Base-by-base conservation (phyloP, 495 filamentous ascomycete genomes). In the Diplogelasinospora grovesii region DNA sequence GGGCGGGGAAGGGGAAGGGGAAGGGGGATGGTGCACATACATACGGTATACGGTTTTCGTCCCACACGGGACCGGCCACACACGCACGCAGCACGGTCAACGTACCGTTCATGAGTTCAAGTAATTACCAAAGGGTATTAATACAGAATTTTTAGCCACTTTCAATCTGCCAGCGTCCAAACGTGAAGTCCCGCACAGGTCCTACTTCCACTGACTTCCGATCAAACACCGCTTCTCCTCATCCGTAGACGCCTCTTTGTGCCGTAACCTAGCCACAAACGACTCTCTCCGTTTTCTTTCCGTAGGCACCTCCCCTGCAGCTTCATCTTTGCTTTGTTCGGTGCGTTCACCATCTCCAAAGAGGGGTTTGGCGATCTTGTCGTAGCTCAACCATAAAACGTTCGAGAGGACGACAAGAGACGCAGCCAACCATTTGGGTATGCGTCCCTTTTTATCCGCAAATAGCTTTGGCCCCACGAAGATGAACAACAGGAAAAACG, bases 271-370 rank as follows among this genome's bases (percentile, higher is more conserved):
- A n/a, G n/a, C n/a, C n/a, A 18, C 30, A 1, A 33, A 10, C 10
- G n/a, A 38, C 44, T 36, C 19, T 28, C 21, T 15, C 38, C 42
- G 40, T 41, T 19, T 36, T 31, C 7, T 29, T 22, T 0, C 44
- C 23, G 18, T 19, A 22, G 26, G 25, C 24, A 15, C 18, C 33
- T 15, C 25, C 6, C 39, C 48, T 11, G 22, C 41, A 13, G 28
- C 16, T 10, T 22, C 53, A 0, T 45, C 59, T 15, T 60, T 61
- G 37, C n/a, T n/a, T n/a, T 63, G 49, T 5, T 46, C 10, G 9
- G 87, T 92, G 61, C 84, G 73, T 76, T 96, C 92, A 11, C 92
- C 92, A 56, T 96, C 84, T 21, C 90, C 89, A 67, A 93, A 95
- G 0, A 84, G 9, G 18, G 40, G 50, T 49, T 74, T 75, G 37